Evolutionary conservation across 2,329 filamentous ascomycete species (phyloP), one percentile per base, ranked within the genome.

Genomic region (Xylariaceae sp.): DNA sequence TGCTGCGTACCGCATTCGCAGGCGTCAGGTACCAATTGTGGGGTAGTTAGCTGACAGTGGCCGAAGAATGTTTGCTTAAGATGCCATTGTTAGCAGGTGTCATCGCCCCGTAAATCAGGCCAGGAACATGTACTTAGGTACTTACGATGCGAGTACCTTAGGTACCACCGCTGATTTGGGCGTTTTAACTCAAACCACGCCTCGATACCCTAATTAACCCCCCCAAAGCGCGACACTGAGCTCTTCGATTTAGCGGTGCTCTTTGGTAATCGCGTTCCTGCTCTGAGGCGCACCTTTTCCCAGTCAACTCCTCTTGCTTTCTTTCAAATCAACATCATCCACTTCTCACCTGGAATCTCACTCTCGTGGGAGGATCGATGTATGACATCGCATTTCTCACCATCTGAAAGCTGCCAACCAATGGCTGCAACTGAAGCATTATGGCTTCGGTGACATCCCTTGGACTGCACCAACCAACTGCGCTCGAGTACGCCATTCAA

Each of bases 381-480:
- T 47, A 23, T 11, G 23, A n/a, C n/a, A 18, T 15, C 53, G 18
- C 35, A 10, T 13, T 5, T 18, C 23, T n/a, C 13, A 17, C 41
- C 13, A 11, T 48, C 45, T 23, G 8, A 60, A 51, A 35, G 10
- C 11, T 11, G 39, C 13, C 50, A 57, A 37, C 61, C 64, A 59
- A 68, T 70, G 68, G 67, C 64, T 65, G 51, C 34, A 49, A 48
- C 34, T 45, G 55, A 11, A 51, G 55, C 67, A 69, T 66, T 55
- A 99, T 99, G 95, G 93, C 93, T 67, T 87, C 89, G 72, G 85
- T 97, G 76, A 89, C 86, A 74, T 97, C 93, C 65, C 83, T 97
- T 70, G 94, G 94, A 74, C 81, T 96, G 71, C 93, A 97, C 78
- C 87, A 89, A 77, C 92, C 95, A 61, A 85, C 89, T 62, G 92